Evolutionary conservation across 2,329 filamentous ascomycete genomes (phyloP), one percentile per base, ranked within the genome.

Genomic region (Cladosporium velox): DNA sequence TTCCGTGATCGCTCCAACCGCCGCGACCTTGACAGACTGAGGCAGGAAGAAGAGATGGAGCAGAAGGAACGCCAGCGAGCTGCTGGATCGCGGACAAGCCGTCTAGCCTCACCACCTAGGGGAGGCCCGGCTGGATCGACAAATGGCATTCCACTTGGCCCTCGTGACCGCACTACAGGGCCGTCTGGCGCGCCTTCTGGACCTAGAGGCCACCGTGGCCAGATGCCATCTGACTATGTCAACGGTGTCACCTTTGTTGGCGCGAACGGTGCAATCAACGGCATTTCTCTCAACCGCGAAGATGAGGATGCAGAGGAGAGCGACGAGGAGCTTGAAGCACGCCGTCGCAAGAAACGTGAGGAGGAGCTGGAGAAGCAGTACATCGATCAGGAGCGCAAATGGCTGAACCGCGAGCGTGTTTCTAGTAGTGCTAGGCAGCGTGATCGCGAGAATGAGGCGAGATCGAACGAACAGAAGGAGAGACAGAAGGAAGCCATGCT

Each of bases 1-100:
- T 99, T 99, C 82, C 87, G 95, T 70, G 95, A 99, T 71, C 87
- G 94, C 24, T 97, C 94, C 72, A 97, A 89, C 67, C 88, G 91
- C 68, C 86, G 94, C 47, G 95, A 99, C 75, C 81, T 96, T 74
- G 95, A 99, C 78, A 90, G 95, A 3, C 81, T 97, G 41, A 89
- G 89, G 74, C 85, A 90, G 54, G 95, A 99, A 78, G 95, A 99
- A 76, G 94, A 98, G 76, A 88, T 97, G 71, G 95, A 98, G 76
- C 90, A 91, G 65, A 85, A 89, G 77, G 93, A 98, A 77, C 86
- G 93, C 52, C 87, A 88, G 70, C 86, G 92, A 18, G 92, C 90
- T 72, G 87, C 87, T 14, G 78, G 75, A 26, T 72, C 83, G 1
- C 86, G 91, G 51, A 79, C 84, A 61, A 91, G 85, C 63, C 85